Evolutionary conservation across 495 filamentous ascomycete species (phyloP), one percentile per base, ranked within the genome.

Genomic region (Neurospora sp.): DNA sequence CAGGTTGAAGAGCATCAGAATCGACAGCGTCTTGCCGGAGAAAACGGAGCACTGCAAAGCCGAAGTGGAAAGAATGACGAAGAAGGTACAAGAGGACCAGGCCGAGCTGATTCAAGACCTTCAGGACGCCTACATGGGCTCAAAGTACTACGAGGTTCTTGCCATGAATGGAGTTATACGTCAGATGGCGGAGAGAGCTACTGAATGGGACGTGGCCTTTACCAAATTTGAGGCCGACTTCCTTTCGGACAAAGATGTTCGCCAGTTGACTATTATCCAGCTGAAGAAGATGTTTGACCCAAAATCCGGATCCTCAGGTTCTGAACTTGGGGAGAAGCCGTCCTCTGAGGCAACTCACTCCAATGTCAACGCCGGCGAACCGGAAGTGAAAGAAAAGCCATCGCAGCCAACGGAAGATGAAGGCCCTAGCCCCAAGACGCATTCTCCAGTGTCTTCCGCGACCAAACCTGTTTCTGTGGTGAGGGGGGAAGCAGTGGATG

Each of bases 231-330:
- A 99, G 77, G 89, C 89, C 69, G 92, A 94, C 74, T 99, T 96
- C 81, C 94, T 99, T 78, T 97, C 94, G 0, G 96, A 99, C 77
- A 98, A 98, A 76, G 96, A 99, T 82, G 98, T 99, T 73, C 88
- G 94, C 73, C 88, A 94, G 74, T 83, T 99, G 69, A 95, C 96
- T 53, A 91, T 94, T 35, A 86, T 97, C 41, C 96, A 99, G 76
- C 85, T 99, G 69, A 96, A 91, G 81, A 98, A 96, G 78, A 92
- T 99, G 71, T 99, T 98, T 80, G n/a, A 77, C 78, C 10, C 76
- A 78, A 44, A 78, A 35, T 37, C 14, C 7, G 53, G 27, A 65
- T 18, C 53, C 27, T 16, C 53, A 7, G 40, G 48, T 39, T 77
- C 73, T 7, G 79, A 82, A n/a, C 44, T 70, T 14, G 79, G 78